Conservation (phyloP, 495 filamentous ascomycete species). For the Penicillium paxilli region DNA sequence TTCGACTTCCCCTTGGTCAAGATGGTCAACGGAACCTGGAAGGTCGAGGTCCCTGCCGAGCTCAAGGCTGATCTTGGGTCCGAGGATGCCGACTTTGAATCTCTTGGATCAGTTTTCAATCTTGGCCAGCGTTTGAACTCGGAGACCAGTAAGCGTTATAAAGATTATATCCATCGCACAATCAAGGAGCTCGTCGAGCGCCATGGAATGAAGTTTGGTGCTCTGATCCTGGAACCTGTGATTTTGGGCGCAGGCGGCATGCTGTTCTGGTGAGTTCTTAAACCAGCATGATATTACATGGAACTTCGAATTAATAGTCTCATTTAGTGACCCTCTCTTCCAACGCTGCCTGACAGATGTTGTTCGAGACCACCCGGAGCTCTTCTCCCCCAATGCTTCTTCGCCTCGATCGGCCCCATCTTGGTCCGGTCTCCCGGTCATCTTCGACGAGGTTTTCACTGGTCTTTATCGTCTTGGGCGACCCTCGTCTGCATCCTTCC, state of each 20-base stretch:
- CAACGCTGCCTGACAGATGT: conserved; percentile 64
- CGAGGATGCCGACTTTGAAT: conserved; percentile 42
- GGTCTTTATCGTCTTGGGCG: conserved; percentile 76
- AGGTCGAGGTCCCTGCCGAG: conserved; percentile 53
- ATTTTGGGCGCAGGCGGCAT: conserved; percentile 78
- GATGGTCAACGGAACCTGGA: conserved; percentile 63
- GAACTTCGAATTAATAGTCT: conserved; percentile 7
- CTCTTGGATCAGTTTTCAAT: conserved; percentile 62
- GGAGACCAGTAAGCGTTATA: conserved; percentile 48
- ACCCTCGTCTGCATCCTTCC: conserved; percentile 62
- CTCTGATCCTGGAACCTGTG: conserved; percentile 73
- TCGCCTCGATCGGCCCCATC: conserved; percentile 15
- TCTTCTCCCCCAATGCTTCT: conserved; percentile 36
- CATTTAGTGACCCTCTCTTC: conserved; percentile 69
- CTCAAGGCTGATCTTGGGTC: conserved; percentile 48
- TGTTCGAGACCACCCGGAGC: conserved; percentile 54
- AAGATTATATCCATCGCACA: conserved; percentile 52
- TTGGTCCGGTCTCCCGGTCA: conserved; percentile 72
- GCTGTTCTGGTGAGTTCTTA: conserved; percentile 61
- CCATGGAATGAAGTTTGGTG: conserved; percentile 67
- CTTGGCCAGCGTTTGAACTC: conserved; percentile 46
- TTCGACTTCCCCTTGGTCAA: conserved; percentile 70
- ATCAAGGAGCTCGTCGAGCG: conserved; percentile 49
- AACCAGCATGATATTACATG: neutral
- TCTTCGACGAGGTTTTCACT: conserved; percentile 83